Conservation (phyloP, 371 early-diverging fungal genomes). For the Mortierella sp. region DNA sequence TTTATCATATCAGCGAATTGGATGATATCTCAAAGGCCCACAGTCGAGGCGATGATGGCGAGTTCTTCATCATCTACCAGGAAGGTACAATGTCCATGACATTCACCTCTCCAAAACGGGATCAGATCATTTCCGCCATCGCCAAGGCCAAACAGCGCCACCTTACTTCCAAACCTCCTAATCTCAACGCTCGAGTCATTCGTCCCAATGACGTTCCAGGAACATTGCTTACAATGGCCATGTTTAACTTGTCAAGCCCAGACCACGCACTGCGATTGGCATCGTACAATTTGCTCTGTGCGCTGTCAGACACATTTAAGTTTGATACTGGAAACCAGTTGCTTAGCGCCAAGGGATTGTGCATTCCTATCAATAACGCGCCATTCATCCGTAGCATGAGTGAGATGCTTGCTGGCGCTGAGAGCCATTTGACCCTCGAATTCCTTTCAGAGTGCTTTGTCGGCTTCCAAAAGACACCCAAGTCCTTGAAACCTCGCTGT, state of each 20-base stretch:
- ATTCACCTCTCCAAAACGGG: constrained; percentile 83
- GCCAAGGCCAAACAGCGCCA: constrained; percentile 79
- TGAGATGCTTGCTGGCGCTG: constrained; percentile 81
- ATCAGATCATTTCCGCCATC: constrained; percentile 81
- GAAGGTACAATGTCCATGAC: constrained; percentile 76
- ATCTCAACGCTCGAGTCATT: constrained; percentile 77
- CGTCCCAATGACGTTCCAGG: constrained; percentile 95
- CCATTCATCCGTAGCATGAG: constrained; percentile 86
- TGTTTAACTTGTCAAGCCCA: constrained; percentile 88
- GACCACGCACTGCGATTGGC: constrained; percentile 86
- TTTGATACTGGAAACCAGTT: constrained; percentile 89
- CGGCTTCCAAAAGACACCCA: constrained; percentile 85
- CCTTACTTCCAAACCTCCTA: constrained; percentile 75
- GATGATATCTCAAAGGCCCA: constrained; percentile 77
- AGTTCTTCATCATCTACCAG: constrained; percentile 84
- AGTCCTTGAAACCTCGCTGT: constrained; percentile 81
- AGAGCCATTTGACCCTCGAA: constrained; percentile 87
- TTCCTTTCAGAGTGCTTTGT: constrained; percentile 90
- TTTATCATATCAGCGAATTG: constrained; percentile 88
- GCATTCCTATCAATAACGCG: constrained; percentile 90
- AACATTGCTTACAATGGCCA: constrained; percentile 90
- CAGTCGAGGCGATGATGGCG: constrained; percentile 73
- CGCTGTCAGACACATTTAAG: constrained; percentile 85
- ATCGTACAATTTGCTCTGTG: constrained; percentile 89
- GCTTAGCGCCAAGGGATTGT: constrained; percentile 85